Conservation (phyloP, 2,329 filamentous ascomycete species). For the Penicillium sp. region DNA sequence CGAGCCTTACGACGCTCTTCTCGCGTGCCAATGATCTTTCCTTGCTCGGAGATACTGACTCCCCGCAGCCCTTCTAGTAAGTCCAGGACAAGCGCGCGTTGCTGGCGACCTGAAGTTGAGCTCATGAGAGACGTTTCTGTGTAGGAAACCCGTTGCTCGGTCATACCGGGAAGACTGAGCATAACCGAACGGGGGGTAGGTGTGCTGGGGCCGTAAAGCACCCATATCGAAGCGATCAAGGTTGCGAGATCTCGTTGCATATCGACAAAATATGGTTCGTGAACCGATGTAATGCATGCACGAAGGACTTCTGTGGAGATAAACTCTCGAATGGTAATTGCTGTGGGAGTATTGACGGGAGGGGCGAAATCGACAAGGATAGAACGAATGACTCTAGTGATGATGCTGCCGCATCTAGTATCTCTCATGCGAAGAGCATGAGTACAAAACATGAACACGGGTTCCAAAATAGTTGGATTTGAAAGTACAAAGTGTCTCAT, state of each 20-base stretch:
- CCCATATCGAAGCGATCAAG: constrained; percentile 80
- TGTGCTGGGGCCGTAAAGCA: constrained; percentile 67
- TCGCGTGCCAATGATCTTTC: constrained; percentile 60
- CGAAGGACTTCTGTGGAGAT: constrained; percentile 85
- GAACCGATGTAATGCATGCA: constrained; percentile 82
- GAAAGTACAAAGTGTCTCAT: constrained; percentile 80
- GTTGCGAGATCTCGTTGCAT: constrained; percentile 87
- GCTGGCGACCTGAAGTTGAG: constrained; percentile 63
- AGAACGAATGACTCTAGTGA: constrained; percentile 79
- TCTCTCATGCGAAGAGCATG: constrained; percentile 88
- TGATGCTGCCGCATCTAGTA: constrained; percentile 78
- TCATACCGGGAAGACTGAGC: constrained; percentile 74
- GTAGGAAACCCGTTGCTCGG: constrained; percentile 61
- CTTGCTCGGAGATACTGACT: constrained; percentile 88
- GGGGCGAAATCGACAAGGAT: constrained; percentile 73
- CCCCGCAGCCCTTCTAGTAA: constrained; percentile 82
- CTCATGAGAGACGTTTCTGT: constrained; percentile 57
- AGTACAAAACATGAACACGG: constrained; percentile 84
- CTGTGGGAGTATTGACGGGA: constrained; percentile 45
- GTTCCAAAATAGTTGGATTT: constrained; percentile 74
- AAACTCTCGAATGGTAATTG: constrained; percentile 75
- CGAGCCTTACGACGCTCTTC: constrained; percentile 41
- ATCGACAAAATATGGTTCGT: constrained; percentile 96
- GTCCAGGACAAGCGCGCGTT: constrained; percentile 77
- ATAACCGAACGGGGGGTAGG: constrained; percentile 70